Evolutionary conservation across 176 grass and related monocot genomes (phyloP).

Genomic region (Ananas comosus): DNA sequence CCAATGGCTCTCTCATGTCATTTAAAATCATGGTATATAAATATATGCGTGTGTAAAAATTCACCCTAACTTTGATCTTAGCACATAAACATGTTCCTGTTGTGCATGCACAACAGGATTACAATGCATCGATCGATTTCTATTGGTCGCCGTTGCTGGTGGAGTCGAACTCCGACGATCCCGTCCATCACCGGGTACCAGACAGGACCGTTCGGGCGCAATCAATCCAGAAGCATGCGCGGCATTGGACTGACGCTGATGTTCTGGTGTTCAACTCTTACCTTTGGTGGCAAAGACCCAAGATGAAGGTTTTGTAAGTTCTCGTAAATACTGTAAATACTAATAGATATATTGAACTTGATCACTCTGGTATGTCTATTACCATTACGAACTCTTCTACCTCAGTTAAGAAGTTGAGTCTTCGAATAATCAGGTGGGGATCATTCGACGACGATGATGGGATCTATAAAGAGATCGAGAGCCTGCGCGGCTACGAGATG

Average conservation of each 20-base stretch:
- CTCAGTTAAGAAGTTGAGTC: not conserved
- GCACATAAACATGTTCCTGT: no score
- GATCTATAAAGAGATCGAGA: conserved; percentile 45
- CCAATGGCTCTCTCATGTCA: conserved; percentile 34
- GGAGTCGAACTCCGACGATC: conserved; percentile 81
- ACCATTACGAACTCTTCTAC: no score
- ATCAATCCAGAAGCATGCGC: conserved; percentile 55
- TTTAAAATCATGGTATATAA: conserved; percentile 50
- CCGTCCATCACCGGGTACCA: conserved; percentile 37
- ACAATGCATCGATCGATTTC: conserved; percentile 69
- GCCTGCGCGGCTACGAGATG: conserved; percentile 56
- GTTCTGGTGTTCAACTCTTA: conserved; percentile 84
- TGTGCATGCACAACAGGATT: conserved; percentile 30
- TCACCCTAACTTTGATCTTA: not conserved
- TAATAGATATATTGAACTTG: no score
- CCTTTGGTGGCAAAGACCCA: conserved; percentile 54
- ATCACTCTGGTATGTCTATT: no score
- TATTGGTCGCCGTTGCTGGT: conserved; percentile 88
- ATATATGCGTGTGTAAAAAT: not conserved
- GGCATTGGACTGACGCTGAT: conserved; percentile 49
- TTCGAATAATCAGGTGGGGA: conserved; percentile 28
- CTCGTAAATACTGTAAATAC: no score
- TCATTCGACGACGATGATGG: conserved; percentile 32
- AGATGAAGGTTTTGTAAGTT: conserved; percentile 58
- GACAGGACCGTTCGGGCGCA: conserved; percentile 45